Percentiles rank a stretch among this genome's conserved stretches.
These are phyloP conservation scores for Termitomyces sp. DNA, from an alignment of 768 basidiomycete genomes.

Conservation along the genomic window DNA sequence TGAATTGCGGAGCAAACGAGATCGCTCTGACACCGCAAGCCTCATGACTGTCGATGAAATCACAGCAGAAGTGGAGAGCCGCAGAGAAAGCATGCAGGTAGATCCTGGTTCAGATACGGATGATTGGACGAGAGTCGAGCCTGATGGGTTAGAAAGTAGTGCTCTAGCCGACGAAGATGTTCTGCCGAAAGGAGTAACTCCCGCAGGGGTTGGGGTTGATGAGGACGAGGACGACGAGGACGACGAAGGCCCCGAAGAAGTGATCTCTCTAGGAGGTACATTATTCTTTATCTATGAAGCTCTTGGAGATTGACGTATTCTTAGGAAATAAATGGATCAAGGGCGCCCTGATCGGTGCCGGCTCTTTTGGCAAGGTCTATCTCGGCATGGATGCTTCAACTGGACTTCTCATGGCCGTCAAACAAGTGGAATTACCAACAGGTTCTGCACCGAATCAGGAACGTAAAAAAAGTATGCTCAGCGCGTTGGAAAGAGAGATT, in stretches of 20 bases:
- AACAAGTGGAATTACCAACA: slow-evolving; percentile 90
- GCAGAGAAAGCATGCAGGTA: slow-evolving; percentile 44
- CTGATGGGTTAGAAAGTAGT: slow-evolving; percentile 33
- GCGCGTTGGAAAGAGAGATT: slow-evolving; percentile 88
- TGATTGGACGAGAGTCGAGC: slow-evolving; percentile 72
- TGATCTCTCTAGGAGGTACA: slow-evolving; percentile 49
- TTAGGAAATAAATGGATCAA: slow-evolving; percentile 94
- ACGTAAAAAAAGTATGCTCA: slow-evolving; percentile 90
- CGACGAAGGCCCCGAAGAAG: slow-evolving; percentile 39
- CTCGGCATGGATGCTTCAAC: slow-evolving; percentile 91
- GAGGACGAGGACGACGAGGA: slow-evolving; percentile 39
- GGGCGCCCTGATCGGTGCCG: slow-evolving; percentile 90
- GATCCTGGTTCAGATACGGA: slow-evolving; percentile 44
- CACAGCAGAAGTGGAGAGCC: slow-evolving; percentile 87
- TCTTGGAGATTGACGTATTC: slow-evolving; percentile 7
- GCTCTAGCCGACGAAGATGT: slow-evolving; percentile 28
- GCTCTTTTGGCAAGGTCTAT: slow-evolving; percentile 93
- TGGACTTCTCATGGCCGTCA: slow-evolving; percentile 93
- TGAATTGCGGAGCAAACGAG: slow-evolving; percentile 75
- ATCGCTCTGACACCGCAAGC: slow-evolving; percentile 84
- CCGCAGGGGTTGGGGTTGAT: slow-evolving; percentile 38
- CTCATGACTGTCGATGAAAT: slow-evolving; percentile 97
- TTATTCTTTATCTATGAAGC: not conserved
- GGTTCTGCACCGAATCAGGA: slow-evolving; percentile 84
- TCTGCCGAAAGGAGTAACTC: slow-evolving; percentile 41